These are phyloP conservation scores for Candida alai DNA, from an alignment of 805 yeast genomes.

Conservation along the genomic window DNA sequence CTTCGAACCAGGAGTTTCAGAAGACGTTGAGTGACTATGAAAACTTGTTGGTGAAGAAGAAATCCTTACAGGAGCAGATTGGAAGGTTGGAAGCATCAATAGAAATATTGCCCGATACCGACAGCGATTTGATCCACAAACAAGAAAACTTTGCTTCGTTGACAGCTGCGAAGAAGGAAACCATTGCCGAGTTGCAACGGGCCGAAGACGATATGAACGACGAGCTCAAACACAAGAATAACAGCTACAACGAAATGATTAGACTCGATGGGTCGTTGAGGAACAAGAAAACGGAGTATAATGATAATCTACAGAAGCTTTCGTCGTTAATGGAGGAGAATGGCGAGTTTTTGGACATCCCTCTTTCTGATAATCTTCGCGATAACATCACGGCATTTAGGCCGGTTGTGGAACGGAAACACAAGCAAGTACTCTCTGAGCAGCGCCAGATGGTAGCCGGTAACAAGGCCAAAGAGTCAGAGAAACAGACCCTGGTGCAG, in stretches of 20 bases:
- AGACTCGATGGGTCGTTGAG: slow-evolving; percentile 54
- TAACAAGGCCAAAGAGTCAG: slow-evolving; percentile 10
- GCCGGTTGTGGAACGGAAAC: slow-evolving; percentile 3
- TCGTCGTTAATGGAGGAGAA: slow-evolving; percentile 4
- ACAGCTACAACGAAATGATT: slow-evolving; percentile 32
- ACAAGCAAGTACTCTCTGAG: neutral
- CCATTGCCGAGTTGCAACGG: slow-evolving; percentile 9
- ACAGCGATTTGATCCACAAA: slow-evolving; percentile 26
- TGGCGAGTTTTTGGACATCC: slow-evolving; percentile 2
- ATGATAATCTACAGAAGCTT: slow-evolving; percentile 20
- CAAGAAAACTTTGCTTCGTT: slow-evolving; percentile 26
- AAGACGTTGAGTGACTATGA: slow-evolving; percentile 61
- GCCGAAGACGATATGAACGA: slow-evolving; percentile 16
- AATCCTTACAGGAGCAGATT: slow-evolving; percentile 47
- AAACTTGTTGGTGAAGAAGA: slow-evolving; percentile 46
- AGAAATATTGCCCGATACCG: slow-evolving; percentile 40
- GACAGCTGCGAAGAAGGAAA: slow-evolving; percentile 15
- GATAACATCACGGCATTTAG: slow-evolving; percentile 4
- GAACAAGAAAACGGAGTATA: slow-evolving; percentile 37
- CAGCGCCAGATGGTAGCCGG: slow-evolving; percentile 6
- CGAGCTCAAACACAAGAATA: slow-evolving; percentile 10
- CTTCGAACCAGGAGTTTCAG: slow-evolving; percentile 79
- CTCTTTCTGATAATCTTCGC: neutral
- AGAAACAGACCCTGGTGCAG: slow-evolving; percentile 13
- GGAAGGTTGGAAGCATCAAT: slow-evolving; percentile 47